A percentile compares a stretch with the other conserved stretches of the same genome.
Evolutionary conservation across 129 eudicot species (phyloP).

Genomic region (Tanacetum coccineum): DNA sequence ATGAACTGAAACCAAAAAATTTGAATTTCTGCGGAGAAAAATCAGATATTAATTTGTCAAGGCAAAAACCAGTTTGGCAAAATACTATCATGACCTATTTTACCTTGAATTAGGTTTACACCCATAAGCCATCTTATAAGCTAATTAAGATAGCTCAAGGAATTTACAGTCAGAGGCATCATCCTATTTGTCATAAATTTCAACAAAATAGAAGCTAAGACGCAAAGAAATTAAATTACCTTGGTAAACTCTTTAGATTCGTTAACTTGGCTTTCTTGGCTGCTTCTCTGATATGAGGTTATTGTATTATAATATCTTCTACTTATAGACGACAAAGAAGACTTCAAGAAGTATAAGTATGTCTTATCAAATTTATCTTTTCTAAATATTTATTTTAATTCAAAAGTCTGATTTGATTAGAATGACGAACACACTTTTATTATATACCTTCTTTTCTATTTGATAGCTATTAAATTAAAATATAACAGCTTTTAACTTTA

Average conservation of each 20-base stretch:
- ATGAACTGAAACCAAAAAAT: no score
- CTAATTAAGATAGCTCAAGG: no score
- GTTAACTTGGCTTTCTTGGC: constrained; percentile 1
- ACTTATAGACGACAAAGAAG: constrained; percentile 32
- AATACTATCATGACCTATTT: not conserved
- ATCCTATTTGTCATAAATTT: no score
- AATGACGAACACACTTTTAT: constrained; percentile 10
- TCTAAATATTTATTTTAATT: not conserved
- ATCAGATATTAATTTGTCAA: not conserved
- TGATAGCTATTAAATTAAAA: not conserved
- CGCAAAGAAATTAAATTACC: no score
- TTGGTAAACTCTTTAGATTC: no score
- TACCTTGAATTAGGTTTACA: not conserved
- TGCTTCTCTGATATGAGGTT: constrained; percentile 9
- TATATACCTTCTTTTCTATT: not conserved
- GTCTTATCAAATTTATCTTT: constrained; percentile 9
- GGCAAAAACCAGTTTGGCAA: not conserved
- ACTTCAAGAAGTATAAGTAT: constrained; percentile 11
- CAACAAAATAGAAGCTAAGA: no score
- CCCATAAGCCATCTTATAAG: no score
- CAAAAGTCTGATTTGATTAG: not conserved
- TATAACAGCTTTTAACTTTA: no score
- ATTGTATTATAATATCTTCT: not conserved
- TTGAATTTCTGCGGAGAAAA: not conserved
- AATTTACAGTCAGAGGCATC: no score